These are phyloP conservation scores for Fusarium dlaminii DNA, from an alignment of 2,329 filamentous ascomycete genomes.

Conservation along the genomic window DNA sequence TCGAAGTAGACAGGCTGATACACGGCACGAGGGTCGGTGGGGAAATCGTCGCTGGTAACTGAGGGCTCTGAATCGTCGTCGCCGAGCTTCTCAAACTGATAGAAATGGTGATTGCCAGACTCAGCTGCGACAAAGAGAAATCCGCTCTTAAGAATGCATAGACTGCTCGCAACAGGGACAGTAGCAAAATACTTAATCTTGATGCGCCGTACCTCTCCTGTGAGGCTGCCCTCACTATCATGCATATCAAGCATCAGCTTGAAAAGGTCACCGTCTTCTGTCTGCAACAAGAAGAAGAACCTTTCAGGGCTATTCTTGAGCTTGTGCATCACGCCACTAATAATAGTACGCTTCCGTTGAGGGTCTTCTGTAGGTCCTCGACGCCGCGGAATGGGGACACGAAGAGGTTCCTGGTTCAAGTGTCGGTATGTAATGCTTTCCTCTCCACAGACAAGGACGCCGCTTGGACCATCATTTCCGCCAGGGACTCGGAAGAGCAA, in stretches of 20 bases:
- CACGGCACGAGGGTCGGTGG: constrained; percentile 75
- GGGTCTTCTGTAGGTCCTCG: constrained; percentile 91
- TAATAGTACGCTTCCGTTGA: constrained; percentile 85
- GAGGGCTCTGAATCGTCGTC: constrained; percentile 92
- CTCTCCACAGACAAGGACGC: constrained; percentile 92
- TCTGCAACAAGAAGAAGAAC: constrained; percentile 96
- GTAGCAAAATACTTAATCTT: constrained; percentile 99
- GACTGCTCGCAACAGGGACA: constrained; percentile 83
- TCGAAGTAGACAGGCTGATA: constrained; percentile 87
- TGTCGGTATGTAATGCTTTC: constrained; percentile 98
- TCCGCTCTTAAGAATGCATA: constrained; percentile 94
- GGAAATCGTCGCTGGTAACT: constrained; percentile 84
- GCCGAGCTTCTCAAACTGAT: constrained; percentile 96
- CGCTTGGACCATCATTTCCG: constrained; percentile 90
- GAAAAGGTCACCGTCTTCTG: constrained; percentile 96
- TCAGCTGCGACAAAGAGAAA: constrained; percentile 94
- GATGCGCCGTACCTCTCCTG: constrained; percentile 81
- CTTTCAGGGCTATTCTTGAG: constrained; percentile 82
- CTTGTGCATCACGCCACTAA: constrained; percentile 94
- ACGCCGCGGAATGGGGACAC: constrained; percentile 87
- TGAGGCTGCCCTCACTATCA: constrained; percentile 78
- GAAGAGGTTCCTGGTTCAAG: constrained; percentile 88
- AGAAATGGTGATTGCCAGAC: constrained; percentile 91
- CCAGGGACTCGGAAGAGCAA: constrained; percentile 96
- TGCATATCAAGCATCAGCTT: constrained; percentile 95